Conservation (phyloP, 345 rosid genomes). For the Camelina sativa region DNA sequence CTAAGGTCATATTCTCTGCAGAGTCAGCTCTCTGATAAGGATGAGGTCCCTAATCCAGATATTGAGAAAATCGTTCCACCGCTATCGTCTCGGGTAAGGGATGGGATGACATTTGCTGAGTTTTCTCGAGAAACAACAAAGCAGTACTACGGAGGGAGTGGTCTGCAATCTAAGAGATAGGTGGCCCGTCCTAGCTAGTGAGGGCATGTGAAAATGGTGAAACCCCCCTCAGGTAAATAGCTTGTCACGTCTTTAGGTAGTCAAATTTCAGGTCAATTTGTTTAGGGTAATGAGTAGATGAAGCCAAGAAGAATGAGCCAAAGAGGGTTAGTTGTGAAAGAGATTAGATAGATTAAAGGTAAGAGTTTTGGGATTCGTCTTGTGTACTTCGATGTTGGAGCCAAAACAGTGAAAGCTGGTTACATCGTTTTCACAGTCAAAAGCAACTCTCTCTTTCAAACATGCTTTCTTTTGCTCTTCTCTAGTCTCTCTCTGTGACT, state of each 20-base stretch:
- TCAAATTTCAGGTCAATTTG: conserved; percentile 14
- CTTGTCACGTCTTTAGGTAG: conserved; percentile 16
- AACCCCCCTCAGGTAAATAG: neutral
- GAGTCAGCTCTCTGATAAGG: conserved; percentile 29
- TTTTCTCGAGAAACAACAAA: conserved; percentile 82
- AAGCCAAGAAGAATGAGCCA: conserved; percentile 34
- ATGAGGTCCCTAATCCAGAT: conserved; percentile 36
- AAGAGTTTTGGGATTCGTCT: conserved; percentile 36
- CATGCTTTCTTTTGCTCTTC: conserved; percentile 28
- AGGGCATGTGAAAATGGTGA: neutral
- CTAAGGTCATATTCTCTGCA: conserved; percentile 23
- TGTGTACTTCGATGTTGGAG: conserved; percentile 44
- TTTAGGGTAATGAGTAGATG: conserved; percentile 2
- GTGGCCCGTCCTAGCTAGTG: neutral
- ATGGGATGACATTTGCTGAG: conserved; percentile 91
- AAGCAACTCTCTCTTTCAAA: conserved; percentile 38
- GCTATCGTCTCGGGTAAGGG: conserved; percentile 69
- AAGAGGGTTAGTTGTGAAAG: conserved; percentile 25
- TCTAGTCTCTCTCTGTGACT: conserved; percentile 35
- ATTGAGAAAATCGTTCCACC: conserved; percentile 67
- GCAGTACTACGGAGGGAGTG: conserved; percentile 85
- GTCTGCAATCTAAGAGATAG: conserved; percentile 74
- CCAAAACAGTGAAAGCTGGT: conserved; percentile 41
- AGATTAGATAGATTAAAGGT: conserved; percentile 21
- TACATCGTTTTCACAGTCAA: conserved; percentile 43